A percentile compares a stretch with the other conserved stretches of the same genome.
Conservation (phyloP, 345 rosid genomes). For the Populus tremula region DNA sequence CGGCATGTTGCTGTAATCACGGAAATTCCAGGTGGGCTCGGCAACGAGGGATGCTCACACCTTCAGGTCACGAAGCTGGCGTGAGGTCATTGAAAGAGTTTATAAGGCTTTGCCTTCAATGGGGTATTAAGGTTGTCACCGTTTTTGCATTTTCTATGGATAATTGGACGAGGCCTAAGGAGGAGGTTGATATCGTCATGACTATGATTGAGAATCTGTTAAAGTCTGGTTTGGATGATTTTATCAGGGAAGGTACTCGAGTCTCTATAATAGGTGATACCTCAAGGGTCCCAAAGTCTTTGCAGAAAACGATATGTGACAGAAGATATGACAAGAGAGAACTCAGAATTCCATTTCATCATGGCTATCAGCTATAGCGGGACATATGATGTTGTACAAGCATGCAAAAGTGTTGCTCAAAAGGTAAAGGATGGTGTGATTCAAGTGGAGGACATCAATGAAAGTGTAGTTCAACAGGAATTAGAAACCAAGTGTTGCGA, state of each 20-base stretch:
- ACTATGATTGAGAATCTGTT: conserved; percentile 53
- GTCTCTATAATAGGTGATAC: conserved; percentile 65
- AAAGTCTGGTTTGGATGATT: conserved; percentile 38
- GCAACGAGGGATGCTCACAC: conserved; percentile 44
- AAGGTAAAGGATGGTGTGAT: conserved; percentile 50
- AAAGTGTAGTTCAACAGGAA: conserved; percentile 53
- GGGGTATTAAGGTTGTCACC: conserved; percentile 70
- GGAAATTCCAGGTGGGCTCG: conserved; percentile 78
- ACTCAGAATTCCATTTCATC: conserved; percentile 54
- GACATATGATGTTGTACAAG: conserved; percentile 62
- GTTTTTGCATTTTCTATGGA: conserved; percentile 75
- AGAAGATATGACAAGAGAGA: conserved; percentile 47
- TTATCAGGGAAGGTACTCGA: conserved; percentile 46
- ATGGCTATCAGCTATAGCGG: conserved; percentile 81
- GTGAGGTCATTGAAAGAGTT: conserved; percentile 52
- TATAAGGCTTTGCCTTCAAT: conserved; percentile 43
- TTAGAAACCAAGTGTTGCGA: conserved; percentile 60
- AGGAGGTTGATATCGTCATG: conserved; percentile 67
- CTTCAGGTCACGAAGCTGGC: conserved; percentile 68
- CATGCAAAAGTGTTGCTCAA: conserved; percentile 57
- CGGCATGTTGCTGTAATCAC: conserved; percentile 72
- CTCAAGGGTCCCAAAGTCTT: conserved; percentile 49
- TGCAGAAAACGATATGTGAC: conserved; percentile 34
- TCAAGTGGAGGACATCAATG: conserved; percentile 49
- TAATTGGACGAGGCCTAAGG: conserved; percentile 77